Conservation (phyloP, 2,329 filamentous ascomycete species). For the Alternaria solani region DNA sequence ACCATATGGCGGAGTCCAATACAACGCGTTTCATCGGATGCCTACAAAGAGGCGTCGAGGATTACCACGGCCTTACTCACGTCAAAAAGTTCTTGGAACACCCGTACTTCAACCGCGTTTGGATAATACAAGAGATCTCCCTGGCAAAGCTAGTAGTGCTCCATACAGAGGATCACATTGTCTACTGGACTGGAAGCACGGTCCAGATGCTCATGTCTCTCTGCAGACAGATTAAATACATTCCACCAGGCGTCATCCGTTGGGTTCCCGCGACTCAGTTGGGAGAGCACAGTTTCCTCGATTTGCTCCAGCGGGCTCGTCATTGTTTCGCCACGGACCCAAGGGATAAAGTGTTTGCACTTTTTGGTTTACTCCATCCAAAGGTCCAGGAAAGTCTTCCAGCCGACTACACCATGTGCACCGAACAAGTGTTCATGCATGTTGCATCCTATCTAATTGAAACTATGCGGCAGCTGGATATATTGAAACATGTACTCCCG, state of each 20-base stretch:
- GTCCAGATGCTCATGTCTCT: background rate
- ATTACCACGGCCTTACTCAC: too few species aligned
- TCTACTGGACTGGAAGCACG: background rate
- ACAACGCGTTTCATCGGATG: too few species aligned
- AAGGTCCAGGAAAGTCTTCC: background rate
- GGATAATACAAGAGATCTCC: background rate
- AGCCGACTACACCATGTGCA: background rate
- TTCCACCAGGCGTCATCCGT: background rate
- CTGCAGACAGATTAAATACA: background rate
- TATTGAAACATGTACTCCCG: background rate
- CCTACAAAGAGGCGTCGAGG: too few species aligned
- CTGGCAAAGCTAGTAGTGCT: background rate
- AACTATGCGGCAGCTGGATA: background rate
- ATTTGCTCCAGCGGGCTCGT: background rate
- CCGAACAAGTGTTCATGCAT: background rate
- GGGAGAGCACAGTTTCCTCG: background rate
- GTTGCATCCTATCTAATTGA: background rate
- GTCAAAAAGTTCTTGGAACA: background rate
- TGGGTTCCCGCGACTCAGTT: background rate
- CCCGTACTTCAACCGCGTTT: background rate
- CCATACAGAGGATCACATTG: background rate
- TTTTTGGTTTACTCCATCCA: background rate
- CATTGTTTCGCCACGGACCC: background rate
- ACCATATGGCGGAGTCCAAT: too few species aligned
- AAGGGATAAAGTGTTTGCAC: background rate